Evolutionary conservation across 2,329 filamentous ascomycete genomes (phyloP).

Genomic region (Penicillium hordei): DNA sequence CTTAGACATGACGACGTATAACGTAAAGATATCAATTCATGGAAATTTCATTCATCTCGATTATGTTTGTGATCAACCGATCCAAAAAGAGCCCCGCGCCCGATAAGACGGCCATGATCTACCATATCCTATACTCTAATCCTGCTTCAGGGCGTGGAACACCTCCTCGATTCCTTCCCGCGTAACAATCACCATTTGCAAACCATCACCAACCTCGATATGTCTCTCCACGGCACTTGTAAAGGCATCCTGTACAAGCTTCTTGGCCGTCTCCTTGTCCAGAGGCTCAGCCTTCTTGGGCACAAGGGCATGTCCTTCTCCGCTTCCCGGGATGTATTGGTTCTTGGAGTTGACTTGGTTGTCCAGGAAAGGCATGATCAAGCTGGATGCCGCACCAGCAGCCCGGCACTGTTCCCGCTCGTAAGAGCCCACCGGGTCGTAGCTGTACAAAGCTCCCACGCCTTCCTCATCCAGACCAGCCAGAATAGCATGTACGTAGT

Average conservation of each 20-base stretch:
- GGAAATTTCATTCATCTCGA: constrained; percentile 13
- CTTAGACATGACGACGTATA: constrained; percentile 21
- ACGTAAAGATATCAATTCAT: constrained; percentile 20
- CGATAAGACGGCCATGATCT: constrained; percentile 13
- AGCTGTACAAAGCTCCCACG: constrained; percentile 90
- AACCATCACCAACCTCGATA: constrained; percentile 94
- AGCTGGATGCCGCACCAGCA: constrained; percentile 82
- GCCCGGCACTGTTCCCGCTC: constrained; percentile 95
- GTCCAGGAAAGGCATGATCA: constrained; percentile 99
- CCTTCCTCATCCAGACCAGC: constrained; percentile 93
- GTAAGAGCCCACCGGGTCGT: constrained; percentile 97
- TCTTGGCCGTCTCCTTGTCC: constrained; percentile 71
- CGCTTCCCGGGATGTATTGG: constrained; percentile 86
- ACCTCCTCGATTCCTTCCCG: constrained; percentile 84
- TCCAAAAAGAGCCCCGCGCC: neutral
- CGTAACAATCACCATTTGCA: constrained; percentile 95
- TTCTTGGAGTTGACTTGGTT: constrained; percentile 99
- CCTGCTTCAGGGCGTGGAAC: constrained; percentile 81
- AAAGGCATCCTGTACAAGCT: constrained; percentile 93
- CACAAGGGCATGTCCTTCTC: constrained; percentile 75
- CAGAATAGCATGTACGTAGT: constrained; percentile 94
- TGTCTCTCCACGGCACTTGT: constrained; percentile 97
- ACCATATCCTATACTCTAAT: constrained; percentile 54
- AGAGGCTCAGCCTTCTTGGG: constrained; percentile 62
- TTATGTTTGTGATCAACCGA: constrained; percentile 15